phyloP scores from a whole-genome alignment of 2,329 filamentous ascomycete species.

The Xylariales sp. region DNA sequence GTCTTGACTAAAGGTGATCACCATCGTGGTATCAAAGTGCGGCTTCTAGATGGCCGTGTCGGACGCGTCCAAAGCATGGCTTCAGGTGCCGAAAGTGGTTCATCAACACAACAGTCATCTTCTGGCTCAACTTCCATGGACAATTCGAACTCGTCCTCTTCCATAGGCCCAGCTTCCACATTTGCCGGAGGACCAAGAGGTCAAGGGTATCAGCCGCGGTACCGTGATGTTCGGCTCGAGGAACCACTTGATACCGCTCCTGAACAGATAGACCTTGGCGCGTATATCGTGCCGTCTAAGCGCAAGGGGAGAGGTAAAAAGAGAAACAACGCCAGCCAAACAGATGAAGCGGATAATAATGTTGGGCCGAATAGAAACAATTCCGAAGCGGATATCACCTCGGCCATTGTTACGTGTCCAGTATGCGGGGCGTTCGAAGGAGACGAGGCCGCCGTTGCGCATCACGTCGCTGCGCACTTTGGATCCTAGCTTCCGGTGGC shows the following conservation, averaged over 20 bases:
- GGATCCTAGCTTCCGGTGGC: constrained; percentile 41
- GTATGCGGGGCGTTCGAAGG: constrained; percentile 75
- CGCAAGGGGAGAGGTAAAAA: constrained; percentile 48
- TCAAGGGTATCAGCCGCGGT: constrained; percentile 45
- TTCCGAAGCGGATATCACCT: constrained; percentile 41
- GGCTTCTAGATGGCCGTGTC: constrained; percentile 76
- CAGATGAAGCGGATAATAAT: constrained; percentile 27
- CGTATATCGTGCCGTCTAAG: constrained; percentile 59
- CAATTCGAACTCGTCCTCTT: constrained; percentile 17
- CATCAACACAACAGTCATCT: constrained; percentile 15
- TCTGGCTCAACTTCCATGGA: constrained; percentile 32
- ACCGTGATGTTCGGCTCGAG: constrained; percentile 51
- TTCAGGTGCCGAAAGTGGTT: constrained; percentile 13
- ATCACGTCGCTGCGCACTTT: constrained; percentile 73
- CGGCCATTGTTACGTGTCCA: constrained; percentile 63
- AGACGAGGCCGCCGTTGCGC: constrained; percentile 73
- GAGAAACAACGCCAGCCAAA: constrained; percentile 35
- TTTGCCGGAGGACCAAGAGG: constrained; percentile 30
- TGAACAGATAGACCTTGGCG: constrained; percentile 61
- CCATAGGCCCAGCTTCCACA: constrained; percentile 13
- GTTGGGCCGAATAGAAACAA: constrained; percentile 31
- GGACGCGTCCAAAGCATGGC: constrained; percentile 77
- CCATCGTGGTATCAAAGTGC: constrained; percentile 82
- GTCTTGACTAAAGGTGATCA: constrained; percentile 80
- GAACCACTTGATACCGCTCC: constrained; percentile 53